Evolutionary conservation across 257 asterid species (phyloP).

Genomic region (Nicotiana sylvestris): DNA sequence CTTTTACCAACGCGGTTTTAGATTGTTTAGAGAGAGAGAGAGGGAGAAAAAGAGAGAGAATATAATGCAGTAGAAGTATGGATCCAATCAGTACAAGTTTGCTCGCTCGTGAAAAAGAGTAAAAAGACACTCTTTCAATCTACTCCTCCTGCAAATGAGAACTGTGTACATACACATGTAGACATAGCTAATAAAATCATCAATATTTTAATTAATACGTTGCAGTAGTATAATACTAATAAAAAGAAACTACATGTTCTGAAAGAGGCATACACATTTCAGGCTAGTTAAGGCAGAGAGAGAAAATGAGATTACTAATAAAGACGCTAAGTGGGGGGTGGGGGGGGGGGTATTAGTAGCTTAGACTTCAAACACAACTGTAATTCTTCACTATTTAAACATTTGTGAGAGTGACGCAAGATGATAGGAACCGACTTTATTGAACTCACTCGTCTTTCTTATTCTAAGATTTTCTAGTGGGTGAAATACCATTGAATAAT

Average conservation of each 20-base stretch:
- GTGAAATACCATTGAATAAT: background rate
- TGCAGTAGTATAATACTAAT: background rate
- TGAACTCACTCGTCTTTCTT: background rate
- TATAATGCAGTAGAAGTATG: conserved; percentile 13
- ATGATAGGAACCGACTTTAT: background rate
- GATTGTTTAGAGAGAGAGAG: conserved; percentile 22
- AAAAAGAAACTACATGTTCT: background rate
- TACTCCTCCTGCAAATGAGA: background rate
- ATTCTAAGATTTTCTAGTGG: background rate
- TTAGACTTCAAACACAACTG: background rate
- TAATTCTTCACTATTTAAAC: background rate
- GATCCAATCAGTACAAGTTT: conserved; percentile 43
- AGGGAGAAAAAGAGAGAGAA: conserved; percentile 12
- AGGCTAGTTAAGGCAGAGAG: background rate
- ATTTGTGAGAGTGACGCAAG: background rate
- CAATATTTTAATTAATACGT: no score
- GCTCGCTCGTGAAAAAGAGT: conserved; percentile 38
- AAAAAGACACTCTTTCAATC: background rate
- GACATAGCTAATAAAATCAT: background rate
- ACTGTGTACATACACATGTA: background rate
- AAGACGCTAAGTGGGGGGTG: background rate
- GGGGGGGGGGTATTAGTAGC: background rate
- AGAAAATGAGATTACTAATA: background rate
- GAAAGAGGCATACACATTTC: background rate
- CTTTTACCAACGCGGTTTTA: conserved; percentile 25